Conservation (phyloP, 305 asterid species). For the Fraxinus nigra region DNA sequence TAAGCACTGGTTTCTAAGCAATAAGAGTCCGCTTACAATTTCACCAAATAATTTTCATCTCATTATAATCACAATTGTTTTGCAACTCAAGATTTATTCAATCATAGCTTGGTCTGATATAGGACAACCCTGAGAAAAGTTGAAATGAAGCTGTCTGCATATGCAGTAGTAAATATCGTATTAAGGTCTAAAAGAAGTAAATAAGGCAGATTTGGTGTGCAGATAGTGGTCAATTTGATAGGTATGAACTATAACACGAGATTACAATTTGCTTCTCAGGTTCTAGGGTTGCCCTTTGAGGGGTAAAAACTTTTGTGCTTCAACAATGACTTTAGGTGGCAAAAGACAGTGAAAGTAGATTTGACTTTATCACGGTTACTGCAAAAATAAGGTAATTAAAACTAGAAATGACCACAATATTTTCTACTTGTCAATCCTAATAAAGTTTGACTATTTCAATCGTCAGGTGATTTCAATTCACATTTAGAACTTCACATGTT, state of each 20-base stretch:
- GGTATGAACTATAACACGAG: not conserved
- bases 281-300: not conserved
- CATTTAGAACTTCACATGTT: not conserved
- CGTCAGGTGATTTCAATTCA: not conserved
- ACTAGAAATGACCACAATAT: not conserved
- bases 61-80: not conserved
- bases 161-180: not conserved
- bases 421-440: not conserved
- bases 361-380: not conserved
- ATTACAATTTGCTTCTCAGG: not conserved
- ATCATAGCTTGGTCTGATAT: not conserved
- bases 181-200: not conserved
- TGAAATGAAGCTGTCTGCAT: not conserved
- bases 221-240: not conserved
- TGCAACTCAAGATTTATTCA: not conserved
- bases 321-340: not conserved
- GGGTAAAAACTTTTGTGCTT: not conserved
- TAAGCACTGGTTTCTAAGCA: not conserved
- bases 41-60: not conserved
- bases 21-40: not conserved
- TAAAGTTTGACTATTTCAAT: not conserved
- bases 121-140: not conserved
- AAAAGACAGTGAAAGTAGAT: not conserved
- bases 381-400: not conserved
- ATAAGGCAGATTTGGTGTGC: not conserved